These are phyloP conservation scores for Yamadazyma taylorii DNA, from an alignment of 1,139 yeast genomes.

Conservation along the genomic window DNA sequence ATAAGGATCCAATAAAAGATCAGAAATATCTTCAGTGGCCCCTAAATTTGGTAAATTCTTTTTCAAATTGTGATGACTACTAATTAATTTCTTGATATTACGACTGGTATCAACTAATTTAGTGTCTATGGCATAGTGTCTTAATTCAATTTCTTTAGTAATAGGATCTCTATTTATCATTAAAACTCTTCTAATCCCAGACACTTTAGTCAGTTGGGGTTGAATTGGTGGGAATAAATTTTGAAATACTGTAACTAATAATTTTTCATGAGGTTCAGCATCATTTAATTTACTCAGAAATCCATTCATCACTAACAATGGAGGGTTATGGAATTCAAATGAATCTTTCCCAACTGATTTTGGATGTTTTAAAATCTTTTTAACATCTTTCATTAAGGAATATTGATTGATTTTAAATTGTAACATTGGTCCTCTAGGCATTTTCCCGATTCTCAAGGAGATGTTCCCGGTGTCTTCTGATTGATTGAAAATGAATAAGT, in stretches of 20 bases:
- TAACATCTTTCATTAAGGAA: constrained; percentile 83
- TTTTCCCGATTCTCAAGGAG: constrained; percentile 77
- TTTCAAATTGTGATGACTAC: constrained; percentile 58
- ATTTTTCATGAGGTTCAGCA: constrained; percentile 68
- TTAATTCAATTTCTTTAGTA: constrained; percentile 72
- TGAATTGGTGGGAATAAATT: constrained; percentile 94
- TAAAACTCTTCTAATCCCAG: constrained; percentile 78
- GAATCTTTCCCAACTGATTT: constrained; percentile 65
- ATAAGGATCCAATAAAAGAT: constrained; percentile 79
- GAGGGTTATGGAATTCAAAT: constrained; percentile 71
- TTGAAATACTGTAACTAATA: constrained; percentile 87
- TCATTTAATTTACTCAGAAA: constrained; percentile 57
- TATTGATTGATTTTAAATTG: constrained; percentile 78
- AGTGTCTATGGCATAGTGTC: constrained; percentile 91
- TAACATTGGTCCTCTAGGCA: constrained; percentile 94
- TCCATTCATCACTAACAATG: constrained; percentile 88
- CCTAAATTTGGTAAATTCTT: constrained; percentile 76
- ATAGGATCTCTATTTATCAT: constrained; percentile 73
- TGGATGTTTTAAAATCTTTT: constrained; percentile 64
- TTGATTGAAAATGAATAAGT: constrained; percentile 83
- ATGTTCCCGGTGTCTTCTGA: constrained; percentile 76
- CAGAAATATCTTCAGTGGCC: constrained; percentile 72
- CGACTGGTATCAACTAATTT: constrained; percentile 81
- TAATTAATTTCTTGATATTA: constrained; percentile 74
- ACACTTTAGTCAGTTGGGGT: constrained; percentile 74